A percentile compares a stretch with the other conserved stretches of the same genome.
phyloP scores from a whole-genome alignment of 2,329 filamentous ascomycete genomes.

The Fusarium sp. region DNA sequence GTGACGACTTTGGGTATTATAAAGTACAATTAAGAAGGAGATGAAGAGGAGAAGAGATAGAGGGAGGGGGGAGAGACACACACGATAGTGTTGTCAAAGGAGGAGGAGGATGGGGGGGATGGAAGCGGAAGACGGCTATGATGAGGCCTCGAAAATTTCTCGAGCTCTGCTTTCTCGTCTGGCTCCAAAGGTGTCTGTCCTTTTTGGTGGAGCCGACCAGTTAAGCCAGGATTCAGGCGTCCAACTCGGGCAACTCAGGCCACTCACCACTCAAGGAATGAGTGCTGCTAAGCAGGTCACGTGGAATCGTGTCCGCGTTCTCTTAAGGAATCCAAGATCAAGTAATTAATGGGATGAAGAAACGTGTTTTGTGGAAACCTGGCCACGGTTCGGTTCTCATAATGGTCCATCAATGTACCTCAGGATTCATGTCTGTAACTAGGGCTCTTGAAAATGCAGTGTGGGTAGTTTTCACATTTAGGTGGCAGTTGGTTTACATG shows the following conservation, averaged over 20 bases:
- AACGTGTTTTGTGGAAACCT: too few species aligned
- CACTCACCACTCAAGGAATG: slow-evolving; percentile 6
- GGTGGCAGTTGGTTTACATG: too few species aligned
- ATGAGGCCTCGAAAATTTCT: slow-evolving; percentile 57
- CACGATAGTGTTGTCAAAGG: slow-evolving; percentile 42
- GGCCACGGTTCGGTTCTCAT: too few species aligned
- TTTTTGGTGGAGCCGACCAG: slow-evolving; percentile 41
- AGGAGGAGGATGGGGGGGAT: slow-evolving; percentile 22
- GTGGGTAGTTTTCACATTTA: too few species aligned
- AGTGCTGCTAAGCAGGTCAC: slow-evolving; percentile 36
- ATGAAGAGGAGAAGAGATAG: slow-evolving; percentile 33
- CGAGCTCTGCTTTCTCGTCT: slow-evolving; percentile 48
- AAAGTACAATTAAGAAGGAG: slow-evolving; percentile 48
- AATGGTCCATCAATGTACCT: too few species aligned
- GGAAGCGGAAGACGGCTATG: slow-evolving; percentile 36
- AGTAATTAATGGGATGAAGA: too few species aligned
- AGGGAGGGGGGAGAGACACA: slow-evolving; percentile 38
- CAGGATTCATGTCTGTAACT: too few species aligned
- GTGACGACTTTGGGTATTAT: slow-evolving; percentile 56
- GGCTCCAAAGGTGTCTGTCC: slow-evolving; percentile 34
- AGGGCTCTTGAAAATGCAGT: too few species aligned
- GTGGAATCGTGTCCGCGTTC: slow-evolving; percentile 27
- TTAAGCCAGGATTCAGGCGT: slow-evolving; percentile 19
- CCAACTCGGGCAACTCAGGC: slow-evolving; percentile 36
- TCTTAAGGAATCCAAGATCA: too few species aligned